Base-by-base conservation (phyloP, 2,329 filamentous ascomycete species). In the Elsinoe necatrix region DNA sequence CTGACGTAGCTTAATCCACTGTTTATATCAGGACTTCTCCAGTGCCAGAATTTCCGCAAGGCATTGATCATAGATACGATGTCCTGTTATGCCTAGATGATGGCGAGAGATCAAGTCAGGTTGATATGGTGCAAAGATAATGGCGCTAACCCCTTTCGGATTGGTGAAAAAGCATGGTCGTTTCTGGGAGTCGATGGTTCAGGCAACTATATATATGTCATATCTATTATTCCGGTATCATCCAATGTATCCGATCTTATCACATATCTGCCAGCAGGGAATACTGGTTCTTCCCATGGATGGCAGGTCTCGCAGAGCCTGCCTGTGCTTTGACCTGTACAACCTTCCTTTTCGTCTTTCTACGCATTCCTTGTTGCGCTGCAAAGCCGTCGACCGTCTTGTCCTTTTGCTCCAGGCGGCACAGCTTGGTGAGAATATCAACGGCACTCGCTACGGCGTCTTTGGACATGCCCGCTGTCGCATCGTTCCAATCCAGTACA, bases 401-500 rank as follows among this genome's bases (percentile, higher is more conserved):
- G 25, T 50, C 25, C 16, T 50, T 14, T 18, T 16, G 14, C n/a
- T 6, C 8, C 2, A 20, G 2, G 14, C 4, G n/a, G 14, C 11
- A 31, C 4, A 50, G 29, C 25, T 50, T 50, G 1, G 12, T 25
- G 9, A 50, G 14, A 14, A 31, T 35, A 14, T 31, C 5, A 14
- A 31, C n/a, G 6, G 25, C 27, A 18, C 21, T 6, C n/a, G 14
- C 11, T 20, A 45, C 25, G 27, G 31, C 52, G 9, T 1, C 8
- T n/a, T 11, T 29, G 7, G 12, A 11, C 52, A 55, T 55, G 4
- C 12, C 21, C 11, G 8, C 2, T 8, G 52, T 42, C 12, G 7
- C 25, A 23, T 55, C 52, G 20, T 16, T n/a, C 35, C 39, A 55
- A 37, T 55, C 52, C 18, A 42, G 35, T 6, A 55, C 9, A 18